Conservation (phyloP, 2,329 filamentous ascomycete genomes). For the Colletotrichum sp. region DNA sequence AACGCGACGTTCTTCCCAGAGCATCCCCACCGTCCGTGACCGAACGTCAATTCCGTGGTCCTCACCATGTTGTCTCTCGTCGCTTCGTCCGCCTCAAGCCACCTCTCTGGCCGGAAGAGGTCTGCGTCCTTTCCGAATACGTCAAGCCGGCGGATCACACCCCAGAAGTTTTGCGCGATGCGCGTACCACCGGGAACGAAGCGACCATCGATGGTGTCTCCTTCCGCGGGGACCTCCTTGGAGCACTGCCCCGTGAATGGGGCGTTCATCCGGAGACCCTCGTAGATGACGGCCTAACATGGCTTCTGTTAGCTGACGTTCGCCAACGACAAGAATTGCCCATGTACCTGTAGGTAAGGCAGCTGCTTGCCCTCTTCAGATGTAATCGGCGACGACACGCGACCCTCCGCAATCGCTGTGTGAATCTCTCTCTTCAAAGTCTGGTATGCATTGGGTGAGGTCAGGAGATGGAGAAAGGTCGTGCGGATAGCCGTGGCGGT, state of each 20-base stretch:
- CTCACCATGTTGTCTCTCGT: constrained; percentile 22
- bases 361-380: constrained; percentile 32
- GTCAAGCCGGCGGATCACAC: constrained; percentile 39
- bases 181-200: constrained; percentile 34
- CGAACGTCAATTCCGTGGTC: constrained; percentile 40
- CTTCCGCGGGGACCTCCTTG: constrained; percentile 30
- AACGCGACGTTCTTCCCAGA: constrained; percentile 43
- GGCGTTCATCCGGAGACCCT: constrained; percentile 45
- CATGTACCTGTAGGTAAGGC: constrained; percentile 46
- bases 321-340: constrained; percentile 17
- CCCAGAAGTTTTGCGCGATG: constrained; percentile 41
- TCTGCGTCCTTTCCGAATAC: constrained; percentile 44
- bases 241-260: constrained; percentile 31
- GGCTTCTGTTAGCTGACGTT: constrained; percentile 21
- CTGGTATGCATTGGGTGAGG: constrained; percentile 46
- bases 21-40: constrained; percentile 34
- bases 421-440: constrained; percentile 53
- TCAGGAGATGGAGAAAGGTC: constrained; percentile 53
- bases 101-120: constrained; percentile 53
- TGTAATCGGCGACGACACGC: constrained; percentile 31
- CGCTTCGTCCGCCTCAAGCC: constrained; percentile 42
- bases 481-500: constrained; percentile 55
- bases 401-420: constrained; percentile 33
- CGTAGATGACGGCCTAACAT: constrained; percentile 48
- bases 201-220: constrained; percentile 29